Base-by-base conservation (phyloP, 768 basidiomycete species). In the Collybia sp. region DNA sequence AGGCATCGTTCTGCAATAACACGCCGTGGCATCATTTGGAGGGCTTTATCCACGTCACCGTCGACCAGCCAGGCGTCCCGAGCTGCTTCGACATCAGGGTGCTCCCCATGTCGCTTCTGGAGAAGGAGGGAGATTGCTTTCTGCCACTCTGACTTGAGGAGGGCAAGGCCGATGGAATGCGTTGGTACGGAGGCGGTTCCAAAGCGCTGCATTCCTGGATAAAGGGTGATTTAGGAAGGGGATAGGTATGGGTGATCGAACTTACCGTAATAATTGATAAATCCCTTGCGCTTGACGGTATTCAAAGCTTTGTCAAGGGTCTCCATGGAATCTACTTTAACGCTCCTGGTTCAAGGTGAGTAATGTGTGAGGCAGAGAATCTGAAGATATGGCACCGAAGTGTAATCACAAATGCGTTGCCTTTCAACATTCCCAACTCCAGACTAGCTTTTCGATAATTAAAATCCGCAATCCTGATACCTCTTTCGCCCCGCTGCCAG, bases 131-230 rank as follows among this genome's bases (percentile, higher is more conserved):
- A 80, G 32, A 91, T 73, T 5, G 96, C 96, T 50, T 77, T 77
- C 44, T 88, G 82, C 94, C 94, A 99, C 52, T 97, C 85, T 1
- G 88, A 88, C 56, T 81, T 82, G 17, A 99, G 75, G 33, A 99
- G 71, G 3, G 92, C 88, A 15, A 98, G 76, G 13, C 96, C 96
- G 45, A 98, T 94, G 2, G 87, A 73, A 58, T 99, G 96, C 0
- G 96, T 98, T 3, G 95, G 93, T 33, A 98, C 84, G 30, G 92
- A 85, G 12, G 96, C 93, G 2, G 94, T 98, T 40, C 96, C 96
- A 66, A 99, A 99, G 10, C 96, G 86, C 59, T 99, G 96, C 95
- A 99, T 98, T 38, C 95, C 93, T 89, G 34, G 30, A 45, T 40
- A 37, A 39, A 33, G 41, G 47, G 13, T 25, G 32, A 10, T 16